These are phyloP conservation scores for Populus hybrid DNA, from an alignment of 441 rosid species.

Conservation along the genomic window DNA sequence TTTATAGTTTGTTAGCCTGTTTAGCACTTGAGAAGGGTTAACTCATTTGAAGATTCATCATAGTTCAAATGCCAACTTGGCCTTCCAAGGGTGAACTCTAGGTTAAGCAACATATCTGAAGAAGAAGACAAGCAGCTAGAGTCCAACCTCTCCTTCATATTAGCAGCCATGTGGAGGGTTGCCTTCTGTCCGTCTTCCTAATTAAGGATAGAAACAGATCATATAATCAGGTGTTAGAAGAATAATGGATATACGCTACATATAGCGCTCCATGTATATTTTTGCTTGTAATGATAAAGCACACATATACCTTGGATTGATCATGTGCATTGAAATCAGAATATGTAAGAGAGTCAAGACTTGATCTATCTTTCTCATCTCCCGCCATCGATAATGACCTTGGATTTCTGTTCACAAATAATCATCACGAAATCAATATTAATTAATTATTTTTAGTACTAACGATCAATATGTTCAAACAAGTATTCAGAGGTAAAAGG, in stretches of 20 bases:
- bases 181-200: slow-evolving; percentile 28
- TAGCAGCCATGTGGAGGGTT: slow-evolving; percentile 28
- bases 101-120: slow-evolving; percentile 48
- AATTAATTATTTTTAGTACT: background rate
- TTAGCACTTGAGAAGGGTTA: slow-evolving; percentile 64
- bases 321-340: slow-evolving; percentile 35
- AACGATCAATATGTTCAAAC: background rate
- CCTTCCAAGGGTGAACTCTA: slow-evolving; percentile 88
- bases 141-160: slow-evolving; percentile 33
- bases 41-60: slow-evolving; percentile 46
- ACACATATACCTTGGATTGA: slow-evolving; percentile 26
- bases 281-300: slow-evolving; percentile 4
- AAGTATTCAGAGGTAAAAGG: background rate
- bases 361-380: slow-evolving; percentile 31
- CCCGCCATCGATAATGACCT: slow-evolving; percentile 46
- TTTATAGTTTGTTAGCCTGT: slow-evolving; percentile 8
- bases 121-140: slow-evolving; percentile 38
- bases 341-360: slow-evolving; percentile 28
- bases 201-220: background rate
- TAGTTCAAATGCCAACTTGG: slow-evolving; percentile 63
- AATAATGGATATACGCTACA: no score
- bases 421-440: background rate
- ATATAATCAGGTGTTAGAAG: background rate
- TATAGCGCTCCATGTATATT: background rate
- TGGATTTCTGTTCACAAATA: slow-evolving; percentile 39